Evolutionary conservation across 805 yeast genomes (phyloP), one percentile per base, ranked within the genome.

Genomic region (Ogataea degrootiae): DNA sequence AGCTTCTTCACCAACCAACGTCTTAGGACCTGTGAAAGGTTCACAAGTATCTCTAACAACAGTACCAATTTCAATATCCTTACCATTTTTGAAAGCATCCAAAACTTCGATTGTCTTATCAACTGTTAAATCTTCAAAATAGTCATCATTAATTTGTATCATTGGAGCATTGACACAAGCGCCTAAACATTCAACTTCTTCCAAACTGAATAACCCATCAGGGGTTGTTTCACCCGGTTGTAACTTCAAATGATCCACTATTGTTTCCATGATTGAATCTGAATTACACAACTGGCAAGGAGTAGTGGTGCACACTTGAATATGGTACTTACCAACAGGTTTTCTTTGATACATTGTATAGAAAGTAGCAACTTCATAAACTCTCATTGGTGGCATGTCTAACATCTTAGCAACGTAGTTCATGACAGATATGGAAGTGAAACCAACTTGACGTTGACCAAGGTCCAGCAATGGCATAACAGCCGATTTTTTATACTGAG

Each of bases 341-440:
- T 77, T 74, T 66, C 94, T 80, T 71, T 85, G 85, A 73, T 83
- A 87, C 96, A 87, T 88, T 57, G 96, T 87, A 71, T 87, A 87
- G 72, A 87, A 87, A 38, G 96, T 85, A 33, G 96, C 96, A 54
- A 87, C 96, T 67, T 87, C 95, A 67, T 87, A 87, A 31, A 87
- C 96, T 70, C 96, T 80, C 96, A 87, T 87, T 50, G 96, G 95
- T 31, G 96, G 96, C 83, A 88, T 85, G 60, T 86, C 92, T 59
- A 87, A 75, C 61, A 84, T 60, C 67, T 83, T 80, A 45, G 96
- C 96, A 43, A 87, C 96, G 64, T 88, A 85, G 72, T 87, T 87
- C 96, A 87, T 87, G 53, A 87, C 94, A 34, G 88, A 75, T 57
- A 87, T 85, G 37, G 95, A 86, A 39, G 94, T 85, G 73, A 83